phyloP scores from a whole-genome alignment of 495 filamentous ascomycete genomes.

The Venustampulla echinocandica region DNA sequence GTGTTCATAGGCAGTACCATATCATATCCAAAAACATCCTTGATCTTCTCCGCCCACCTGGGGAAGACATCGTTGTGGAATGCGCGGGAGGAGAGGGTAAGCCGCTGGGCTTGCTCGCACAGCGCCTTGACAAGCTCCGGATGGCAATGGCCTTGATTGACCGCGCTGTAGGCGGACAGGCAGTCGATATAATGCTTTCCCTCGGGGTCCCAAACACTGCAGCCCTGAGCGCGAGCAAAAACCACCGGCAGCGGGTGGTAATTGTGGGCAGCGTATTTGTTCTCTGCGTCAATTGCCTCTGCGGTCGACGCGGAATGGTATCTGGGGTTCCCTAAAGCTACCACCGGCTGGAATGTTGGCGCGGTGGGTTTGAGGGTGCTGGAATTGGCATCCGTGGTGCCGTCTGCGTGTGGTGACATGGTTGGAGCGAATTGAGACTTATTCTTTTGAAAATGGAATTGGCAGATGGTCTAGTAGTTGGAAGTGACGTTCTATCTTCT shows the following conservation, averaged over 20 bases:
- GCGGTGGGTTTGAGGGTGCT: conserved; percentile 37
- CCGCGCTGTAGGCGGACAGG: conserved; percentile 92
- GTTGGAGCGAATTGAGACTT: conserved; percentile 9
- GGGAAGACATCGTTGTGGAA: conserved; percentile 99
- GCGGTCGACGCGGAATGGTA: conserved; percentile 79
- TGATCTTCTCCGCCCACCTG: conserved; percentile 88
- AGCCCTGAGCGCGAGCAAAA: conserved; percentile 73
- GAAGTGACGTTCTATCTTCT: no score
- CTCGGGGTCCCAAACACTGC: conserved; percentile 93
- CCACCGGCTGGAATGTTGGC: conserved; percentile 41
- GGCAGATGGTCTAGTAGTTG: conserved; percentile 1
- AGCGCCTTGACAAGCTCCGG: conserved; percentile 87
- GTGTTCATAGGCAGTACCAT: conserved; percentile 99
- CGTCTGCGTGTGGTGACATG: conserved; percentile 53
- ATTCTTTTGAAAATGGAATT: not conserved
- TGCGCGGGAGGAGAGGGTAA: conserved; percentile 90
- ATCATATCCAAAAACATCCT: conserved; percentile 80
- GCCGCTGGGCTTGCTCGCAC: conserved; percentile 76
- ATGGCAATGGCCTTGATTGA: conserved; percentile 99
- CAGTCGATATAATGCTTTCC: conserved; percentile 96
- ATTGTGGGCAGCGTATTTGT: conserved; percentile 89
- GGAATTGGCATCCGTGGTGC: conserved; percentile 14
- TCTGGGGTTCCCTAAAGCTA: conserved; percentile 36
- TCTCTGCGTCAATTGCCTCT: conserved; percentile 69
- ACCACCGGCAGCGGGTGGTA: conserved; percentile 96